Base-by-base conservation (phyloP, 257 asterid genomes). In the Fraxinus pennsylvanica region DNA sequence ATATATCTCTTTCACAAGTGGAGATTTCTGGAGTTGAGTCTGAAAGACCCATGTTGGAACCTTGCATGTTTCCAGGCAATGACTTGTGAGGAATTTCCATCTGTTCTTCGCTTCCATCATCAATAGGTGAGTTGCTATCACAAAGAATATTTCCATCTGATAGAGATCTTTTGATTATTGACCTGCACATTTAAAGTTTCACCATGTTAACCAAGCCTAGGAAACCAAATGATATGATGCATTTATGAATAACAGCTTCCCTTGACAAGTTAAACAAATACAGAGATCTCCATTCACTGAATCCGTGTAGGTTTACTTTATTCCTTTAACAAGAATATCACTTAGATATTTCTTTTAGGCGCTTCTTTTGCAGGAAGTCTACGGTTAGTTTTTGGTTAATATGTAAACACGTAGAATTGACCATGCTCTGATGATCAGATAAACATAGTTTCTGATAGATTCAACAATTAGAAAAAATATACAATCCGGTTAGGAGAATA, bases 111-210 rank as follows among this genome's bases (percentile, higher is more conserved):
- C 78, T 81, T 68, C 85, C 82, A 65, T 86, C 92, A 77, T 86
- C 95, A 73, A 86, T 84, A 78, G 90, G 78, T 25, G 90, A 83
- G 84, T 83, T 76, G 85, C 83, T 80, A 76, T 87, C 93, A 15
- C 83, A 83, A 25, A 86, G 91, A 68, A 96, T 93, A 83, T 86
- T 91, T 36, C 97, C 98, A 83, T 92, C 98, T n/a, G 99, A 96
- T 6, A 93, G 80, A 2, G 99, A 92, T 84, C 99, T 88, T 85
- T 91, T 91, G 83, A 96, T 86, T 74, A 81, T 69, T 17, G 86
- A 88, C 90, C 99, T 96, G 84, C 77, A 85, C 74, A 82, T 72
- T 78, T 19, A 71, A 35, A 78, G 77, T 76, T 30, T 72, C 47
- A 30, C 14, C 78, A 59, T 59, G 74, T 74, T 71, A 85, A 76